These are phyloP conservation scores for Canariomyces notabilis DNA, from an alignment of 2,329 filamentous ascomycete species.

Conservation along the genomic window DNA sequence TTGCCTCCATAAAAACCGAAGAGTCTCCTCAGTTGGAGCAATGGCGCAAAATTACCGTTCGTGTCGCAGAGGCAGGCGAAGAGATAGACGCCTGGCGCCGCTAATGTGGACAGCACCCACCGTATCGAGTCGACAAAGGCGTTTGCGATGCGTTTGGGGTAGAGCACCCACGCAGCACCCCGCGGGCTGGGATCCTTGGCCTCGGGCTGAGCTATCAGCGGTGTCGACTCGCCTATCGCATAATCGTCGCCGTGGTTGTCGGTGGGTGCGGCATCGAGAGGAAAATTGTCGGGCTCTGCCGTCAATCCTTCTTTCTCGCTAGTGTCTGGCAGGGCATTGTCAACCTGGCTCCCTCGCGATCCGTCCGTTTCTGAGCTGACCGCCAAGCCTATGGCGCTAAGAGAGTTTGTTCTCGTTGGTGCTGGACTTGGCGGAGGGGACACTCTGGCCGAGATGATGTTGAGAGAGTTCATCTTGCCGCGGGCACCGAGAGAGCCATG, in stretches of 20 bases:
- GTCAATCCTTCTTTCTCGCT: conserved; percentile 30
- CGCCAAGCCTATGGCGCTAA: conserved; percentile 48
- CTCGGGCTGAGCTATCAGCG: conserved; percentile 49
- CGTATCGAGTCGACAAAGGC: conserved; percentile 71
- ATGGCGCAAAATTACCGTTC: conserved; percentile 70
- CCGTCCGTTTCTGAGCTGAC: conserved; percentile 41
- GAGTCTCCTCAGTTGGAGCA: conserved; percentile 65
- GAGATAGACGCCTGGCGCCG: conserved; percentile 75
- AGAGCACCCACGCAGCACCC: conserved; percentile 46
- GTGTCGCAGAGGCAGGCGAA: conserved; percentile 80
- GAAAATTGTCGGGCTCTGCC: conserved; percentile 33
- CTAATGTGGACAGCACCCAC: conserved; percentile 72
- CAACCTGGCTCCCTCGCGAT: conserved; percentile 17
- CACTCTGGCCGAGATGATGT: conserved; percentile 84
- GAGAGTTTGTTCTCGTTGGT: conserved; percentile 57
- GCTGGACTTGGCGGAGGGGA: conserved; percentile 54
- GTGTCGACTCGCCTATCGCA: conserved; percentile 59
- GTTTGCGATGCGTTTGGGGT: conserved; percentile 66
- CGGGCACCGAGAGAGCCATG: conserved; percentile 50
- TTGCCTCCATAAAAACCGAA: conserved; percentile 43
- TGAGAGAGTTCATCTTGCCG: conserved; percentile 90
- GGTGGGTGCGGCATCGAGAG: conserved; percentile 27
- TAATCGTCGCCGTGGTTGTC: conserved; percentile 19
- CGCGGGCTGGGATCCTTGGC: conserved; percentile 33
- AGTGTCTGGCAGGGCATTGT: conserved; percentile 25